Conservation (phyloP, 2,329 filamentous ascomycete species). For the Fusarium liriodendri region DNA sequence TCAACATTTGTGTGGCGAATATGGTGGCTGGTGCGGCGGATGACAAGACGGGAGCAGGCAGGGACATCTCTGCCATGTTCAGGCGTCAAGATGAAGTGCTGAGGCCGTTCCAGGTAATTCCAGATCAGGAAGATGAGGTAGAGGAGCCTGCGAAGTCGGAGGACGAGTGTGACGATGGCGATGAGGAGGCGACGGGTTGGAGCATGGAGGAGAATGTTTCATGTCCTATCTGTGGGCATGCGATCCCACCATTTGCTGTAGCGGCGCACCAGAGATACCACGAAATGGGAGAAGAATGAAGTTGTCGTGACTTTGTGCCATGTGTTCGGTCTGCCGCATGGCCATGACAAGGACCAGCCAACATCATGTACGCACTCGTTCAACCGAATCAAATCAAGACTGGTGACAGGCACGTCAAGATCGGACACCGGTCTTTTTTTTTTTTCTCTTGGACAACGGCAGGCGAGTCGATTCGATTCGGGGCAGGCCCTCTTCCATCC, state of each 20-base stretch:
- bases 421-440: background rate
- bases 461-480: background rate
- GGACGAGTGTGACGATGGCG: constrained; percentile 33
- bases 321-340: background rate
- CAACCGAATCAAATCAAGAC: background rate
- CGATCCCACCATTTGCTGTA: constrained; percentile 68
- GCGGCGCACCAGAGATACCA: constrained; percentile 61
- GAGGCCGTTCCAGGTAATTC: constrained; percentile 70
- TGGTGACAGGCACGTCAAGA: background rate
- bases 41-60: constrained; percentile 66
- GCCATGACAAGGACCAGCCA: background rate
- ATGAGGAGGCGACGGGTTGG: constrained; percentile 43
- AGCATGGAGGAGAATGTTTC: constrained; percentile 43
- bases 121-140: constrained; percentile 47
- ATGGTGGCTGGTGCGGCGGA: constrained; percentile 73
- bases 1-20: constrained; percentile 90
- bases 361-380: background rate
- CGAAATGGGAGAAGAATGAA: constrained; percentile 44
- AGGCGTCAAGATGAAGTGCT: constrained; percentile 76
- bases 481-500: constrained; percentile 3
- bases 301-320: background rate
- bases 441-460: background rate
- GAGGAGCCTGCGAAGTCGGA: constrained; percentile 43
- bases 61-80: constrained; percentile 88
- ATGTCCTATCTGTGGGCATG: constrained; percentile 63